phyloP scores from a whole-genome alignment of 352 stramenopile genomes.

The Saprolegnia diclina region DNA sequence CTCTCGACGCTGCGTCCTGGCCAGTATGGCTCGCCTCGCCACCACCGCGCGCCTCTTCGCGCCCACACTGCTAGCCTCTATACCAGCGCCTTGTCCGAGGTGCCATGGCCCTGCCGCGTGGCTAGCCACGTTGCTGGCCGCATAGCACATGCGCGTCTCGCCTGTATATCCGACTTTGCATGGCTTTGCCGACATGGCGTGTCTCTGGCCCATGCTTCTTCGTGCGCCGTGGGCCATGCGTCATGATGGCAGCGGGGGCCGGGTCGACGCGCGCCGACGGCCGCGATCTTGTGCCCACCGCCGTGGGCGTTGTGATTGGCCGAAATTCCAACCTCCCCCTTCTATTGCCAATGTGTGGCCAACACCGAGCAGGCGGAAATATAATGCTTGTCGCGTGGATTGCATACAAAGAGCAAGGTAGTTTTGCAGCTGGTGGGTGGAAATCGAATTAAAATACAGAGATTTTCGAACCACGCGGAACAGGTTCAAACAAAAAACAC shows the following conservation, averaged over 20 bases:
- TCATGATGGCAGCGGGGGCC: no score
- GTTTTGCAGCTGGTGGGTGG: not conserved
- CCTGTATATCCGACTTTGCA: not conserved
- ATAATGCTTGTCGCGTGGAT: not conserved
- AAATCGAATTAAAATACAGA: not conserved
- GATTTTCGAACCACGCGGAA: not conserved
- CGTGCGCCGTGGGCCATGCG: no score
- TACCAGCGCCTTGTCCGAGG: no score
- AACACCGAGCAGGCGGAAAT: slow-evolving; percentile 3
- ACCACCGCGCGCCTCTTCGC: no score
- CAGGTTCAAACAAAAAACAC: slow-evolving; percentile 30
- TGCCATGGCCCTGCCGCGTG: no score
- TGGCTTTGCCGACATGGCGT: not conserved
- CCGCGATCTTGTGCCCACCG: not conserved
- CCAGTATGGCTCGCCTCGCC: not conserved
- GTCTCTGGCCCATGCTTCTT: not conserved
- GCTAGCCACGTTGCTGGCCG: no score
- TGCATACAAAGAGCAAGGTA: slow-evolving; percentile 12
- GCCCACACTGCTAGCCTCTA: no score
- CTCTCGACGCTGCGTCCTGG: not conserved
- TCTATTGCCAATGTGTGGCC: slow-evolving; percentile 25
- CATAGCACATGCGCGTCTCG: no score
- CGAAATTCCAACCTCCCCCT: slow-evolving; percentile 6
- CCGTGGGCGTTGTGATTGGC: slow-evolving; percentile 15
- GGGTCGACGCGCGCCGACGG: not conserved